Conservation (phyloP, 164 flowering plant species). For the Stephania cephalantha region DNA sequence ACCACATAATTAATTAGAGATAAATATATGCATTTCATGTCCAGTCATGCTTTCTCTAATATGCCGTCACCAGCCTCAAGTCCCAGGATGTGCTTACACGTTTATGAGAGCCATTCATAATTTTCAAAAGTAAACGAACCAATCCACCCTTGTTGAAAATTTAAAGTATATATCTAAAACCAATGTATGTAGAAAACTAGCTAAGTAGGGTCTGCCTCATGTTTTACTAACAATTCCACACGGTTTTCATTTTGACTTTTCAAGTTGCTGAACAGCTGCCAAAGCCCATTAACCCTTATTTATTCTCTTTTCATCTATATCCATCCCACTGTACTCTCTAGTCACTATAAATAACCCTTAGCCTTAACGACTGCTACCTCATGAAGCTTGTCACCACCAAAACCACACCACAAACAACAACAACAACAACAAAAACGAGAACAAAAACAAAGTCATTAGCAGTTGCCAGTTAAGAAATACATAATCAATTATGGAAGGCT, state of each 20-base stretch:
- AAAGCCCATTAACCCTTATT: neutral
- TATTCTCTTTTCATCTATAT: neutral
- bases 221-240: neutral
- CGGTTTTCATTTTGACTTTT: slow-evolving; percentile 5
- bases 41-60: no score
- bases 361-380: neutral
- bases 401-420: neutral
- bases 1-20: no score
- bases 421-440: neutral
- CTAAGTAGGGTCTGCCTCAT: neutral
- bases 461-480: neutral
- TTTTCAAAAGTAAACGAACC: no score
- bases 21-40: no score
- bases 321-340: neutral
- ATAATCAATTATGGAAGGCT: neutral
- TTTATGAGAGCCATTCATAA: no score
- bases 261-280: neutral
- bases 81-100: no score
- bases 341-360: neutral
- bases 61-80: no score
- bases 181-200: no score
- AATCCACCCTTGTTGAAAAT: neutral
- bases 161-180: neutral
- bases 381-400: neutral
- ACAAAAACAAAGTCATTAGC: neutral